Evolutionary conservation across 2,329 filamentous ascomycete species (phyloP), one percentile per base, ranked within the genome.

Genomic region (Teratosphaeria gauchensis): DNA sequence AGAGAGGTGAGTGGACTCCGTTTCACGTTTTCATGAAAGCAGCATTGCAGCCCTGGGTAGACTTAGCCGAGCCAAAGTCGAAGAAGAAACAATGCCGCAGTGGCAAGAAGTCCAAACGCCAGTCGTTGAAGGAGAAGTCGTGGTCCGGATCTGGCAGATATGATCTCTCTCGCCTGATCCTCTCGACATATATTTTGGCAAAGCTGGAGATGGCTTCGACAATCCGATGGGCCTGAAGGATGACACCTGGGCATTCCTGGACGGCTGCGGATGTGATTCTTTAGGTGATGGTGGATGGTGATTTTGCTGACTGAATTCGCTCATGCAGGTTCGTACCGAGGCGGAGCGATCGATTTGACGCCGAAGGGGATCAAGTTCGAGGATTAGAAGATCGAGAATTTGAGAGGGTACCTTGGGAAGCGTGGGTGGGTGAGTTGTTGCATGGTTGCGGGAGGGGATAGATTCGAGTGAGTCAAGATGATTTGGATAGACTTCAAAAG

Each of bases 311-410:
- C 24, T 33, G 53, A 48, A 14, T 38, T 3, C 54, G 30, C 57
- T 33, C 30, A 56, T 82, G 42, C 85, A 67, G 94, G 94, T 55
- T 90, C 87, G 65, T 99, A 96, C 80, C 85, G 88, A 54, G 94
- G 94, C 52, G 94, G 94, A 6, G 76, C 82, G 56, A 95, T 99
- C 68, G 92, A 99, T 72, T 88, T 92, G 56, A 76, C 81, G 14
- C 87, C 88, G 64, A 92, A 92, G 76, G 88, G 89, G 59, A 88
- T 96, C 78, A 96, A 95, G 78, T 99, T 99, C 75, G 91, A 96
- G 1, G 89, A 95, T 69, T 95, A 63, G 31, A 14, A 38, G 33
- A 14, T 38, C n/a, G n/a, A n/a, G n/a, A n/a, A n/a, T n/a, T n/a
- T n/a, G n/a, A n/a, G n/a, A n/a, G n/a, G n/a, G n/a, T n/a, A n/a